Evolutionary conservation across 2,329 filamentous ascomycete species (phyloP), one percentile per base, ranked within the genome.

Genomic region (Colletotrichum cereale): DNA sequence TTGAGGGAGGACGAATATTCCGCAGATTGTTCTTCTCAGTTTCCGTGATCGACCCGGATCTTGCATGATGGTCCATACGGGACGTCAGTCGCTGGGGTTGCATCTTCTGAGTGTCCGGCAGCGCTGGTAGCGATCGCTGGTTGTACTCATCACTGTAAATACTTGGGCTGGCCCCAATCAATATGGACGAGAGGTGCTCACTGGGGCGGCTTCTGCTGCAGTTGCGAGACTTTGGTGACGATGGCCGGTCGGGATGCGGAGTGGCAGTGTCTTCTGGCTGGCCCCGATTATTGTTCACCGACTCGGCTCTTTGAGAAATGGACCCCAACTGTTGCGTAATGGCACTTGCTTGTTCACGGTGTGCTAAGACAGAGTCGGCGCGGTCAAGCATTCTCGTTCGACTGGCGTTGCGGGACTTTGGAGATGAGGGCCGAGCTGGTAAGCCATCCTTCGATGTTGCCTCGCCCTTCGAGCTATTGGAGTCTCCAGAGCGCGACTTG

Each of bases 321-420:
- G 58, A 44, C 5, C 76, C 76, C 0, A 80, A 66, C 16, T 78
- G 75, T n/a, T 77, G 57, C 6, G 75, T 71, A 16, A 77, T 75
- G 0, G 72, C 67, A 2, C 55, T 26, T 5, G 60, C 55, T 0
- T 67, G n/a, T 8, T 71, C 68, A 2, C 50, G 55, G 8, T 72
- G 65, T 6, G 56, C 62, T 1, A 75, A 26, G 0, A 73, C 31
- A 0, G 79, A 80, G 21, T 75, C 70, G 2, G 76, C 75, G 36
- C 75, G 73, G 21, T 77, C 75, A 18, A 66, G 73, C 4, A 53
- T 65, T 31, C 78, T 60, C 2, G 74, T 74, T 3, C 77, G 75
- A 31, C 82, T 84, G 4, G 79, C 77, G 42, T 82, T 81, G 6
- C 81, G 79, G 2, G 82, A 80, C 53, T 82, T 82, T 0, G 81